Base-by-base conservation (phyloP, 1,139 yeast species). In the Yamadazyma friedrichii region DNA sequence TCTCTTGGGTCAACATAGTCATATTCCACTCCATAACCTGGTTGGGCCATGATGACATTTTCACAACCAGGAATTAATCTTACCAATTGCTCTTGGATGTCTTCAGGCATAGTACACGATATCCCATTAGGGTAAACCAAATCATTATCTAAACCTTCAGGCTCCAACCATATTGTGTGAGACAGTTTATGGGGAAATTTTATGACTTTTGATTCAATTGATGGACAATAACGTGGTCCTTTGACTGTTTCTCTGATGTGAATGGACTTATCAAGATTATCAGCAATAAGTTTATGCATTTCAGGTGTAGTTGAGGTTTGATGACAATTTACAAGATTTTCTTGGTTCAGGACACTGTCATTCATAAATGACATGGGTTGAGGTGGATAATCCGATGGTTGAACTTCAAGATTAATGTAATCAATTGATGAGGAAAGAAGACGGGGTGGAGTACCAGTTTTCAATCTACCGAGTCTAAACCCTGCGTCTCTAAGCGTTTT, bases 21-120 rank as follows among this genome's bases (percentile, higher is more conserved):
- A 56, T 94, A 94, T 60, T 94, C 98, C 2, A 94, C 98, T 11
- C 99, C 99, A 58, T 94, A 94, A 0, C 98, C 99, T 0, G 98
- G 97, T 55, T 89, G 96, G 6, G 84, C 57, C 88, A 94, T 88
- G 15, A 67, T 70, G 0, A 86, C 97, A 52, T 88, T 82, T 53
- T 88, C 96, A 42, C 95, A 77, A 0, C 99, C 99, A 1, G 89
- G 87, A 53, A 94, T 87, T 66, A 88, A 67, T 44, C 72, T 70
- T 39, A 94, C 78, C 73, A 91, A 76, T 48, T 77, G 70, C 28
- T 74, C 75, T 61, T 94, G 98, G 24, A 93, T 84, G 15, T 93
- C 98, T 29, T 82, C 93, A 0, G 98, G 98, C 95, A 94, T 86
- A 0, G 98, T 89, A 54, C 93, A 87, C 3, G 96, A 87, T 20